Conservation (phyloP, 2,329 filamentous ascomycete genomes). For the Fonsecaea nubica region DNA sequence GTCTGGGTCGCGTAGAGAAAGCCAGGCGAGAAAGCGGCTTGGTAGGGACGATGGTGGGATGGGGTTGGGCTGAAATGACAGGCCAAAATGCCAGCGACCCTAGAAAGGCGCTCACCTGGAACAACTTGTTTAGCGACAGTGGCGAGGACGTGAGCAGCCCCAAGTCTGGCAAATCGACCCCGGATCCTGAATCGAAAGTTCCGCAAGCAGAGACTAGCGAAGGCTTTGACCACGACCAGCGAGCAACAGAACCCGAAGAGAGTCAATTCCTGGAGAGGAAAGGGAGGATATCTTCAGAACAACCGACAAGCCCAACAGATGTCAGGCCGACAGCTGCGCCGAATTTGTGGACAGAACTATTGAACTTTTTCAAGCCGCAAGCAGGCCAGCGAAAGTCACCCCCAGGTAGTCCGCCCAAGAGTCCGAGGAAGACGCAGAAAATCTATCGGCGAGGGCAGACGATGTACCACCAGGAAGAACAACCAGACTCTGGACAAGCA, state of each 20-base stretch:
- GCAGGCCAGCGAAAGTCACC: constrained; percentile 43
- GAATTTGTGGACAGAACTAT: constrained; percentile 67
- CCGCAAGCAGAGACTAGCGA: constrained; percentile 39
- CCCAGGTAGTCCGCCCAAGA: constrained; percentile 42
- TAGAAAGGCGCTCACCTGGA: constrained; percentile 47
- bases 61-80: constrained; percentile 93
- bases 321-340: constrained; percentile 40
- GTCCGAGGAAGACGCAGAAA: constrained; percentile 66
- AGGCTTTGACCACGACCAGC: constrained; percentile 35
- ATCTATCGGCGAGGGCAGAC: constrained; percentile 83
- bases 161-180: constrained; percentile 33
- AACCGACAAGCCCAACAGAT: constrained; percentile 24
- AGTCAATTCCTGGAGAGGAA: constrained; percentile 24
- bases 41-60: constrained; percentile 89
- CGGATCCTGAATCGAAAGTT: constrained; percentile 36
- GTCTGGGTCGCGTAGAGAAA: constrained; percentile 90
- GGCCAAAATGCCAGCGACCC: constrained; percentile 66
- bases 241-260: constrained; percentile 18
- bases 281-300: constrained; percentile 3
- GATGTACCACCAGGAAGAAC: constrained; percentile 57
- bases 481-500: constrained; percentile 46
- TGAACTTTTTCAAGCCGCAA: constrained; percentile 75
- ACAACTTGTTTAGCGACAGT: constrained; percentile 42
- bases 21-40: constrained; percentile 88
- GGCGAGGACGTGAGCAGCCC: constrained; percentile 32